Percentiles rank a stretch among this genome's conserved stretches.
phyloP scores from a whole-genome alignment of 768 basidiomycete genomes.

The Suillus hirtellus region DNA sequence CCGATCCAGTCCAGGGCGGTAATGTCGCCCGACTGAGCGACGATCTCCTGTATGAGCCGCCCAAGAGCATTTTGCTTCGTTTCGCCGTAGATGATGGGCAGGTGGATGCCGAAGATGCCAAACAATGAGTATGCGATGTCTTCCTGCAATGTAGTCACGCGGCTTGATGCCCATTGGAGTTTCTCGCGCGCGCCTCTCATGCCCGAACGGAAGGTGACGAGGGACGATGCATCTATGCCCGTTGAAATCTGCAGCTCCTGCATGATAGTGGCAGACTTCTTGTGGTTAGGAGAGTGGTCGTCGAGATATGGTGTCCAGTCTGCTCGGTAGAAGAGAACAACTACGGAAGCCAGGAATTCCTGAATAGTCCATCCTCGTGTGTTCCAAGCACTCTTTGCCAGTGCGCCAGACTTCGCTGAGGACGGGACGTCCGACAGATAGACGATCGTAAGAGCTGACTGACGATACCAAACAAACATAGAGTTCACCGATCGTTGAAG shows the following conservation, averaged over 20 bases:
- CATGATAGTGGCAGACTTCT: background rate
- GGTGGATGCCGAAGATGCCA: background rate
- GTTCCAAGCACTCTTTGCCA: slow-evolving; percentile 7
- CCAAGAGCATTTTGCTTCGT: slow-evolving; percentile 2
- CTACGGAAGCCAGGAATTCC: slow-evolving; percentile 10
- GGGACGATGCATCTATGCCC: background rate
- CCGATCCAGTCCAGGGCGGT: background rate
- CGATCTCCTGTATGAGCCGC: background rate
- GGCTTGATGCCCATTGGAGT: background rate
- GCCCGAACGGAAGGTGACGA: background rate
- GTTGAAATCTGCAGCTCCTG: background rate
- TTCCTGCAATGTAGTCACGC: background rate
- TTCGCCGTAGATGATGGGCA: background rate
- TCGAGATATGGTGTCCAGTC: slow-evolving; percentile 3
- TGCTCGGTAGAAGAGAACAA: slow-evolving; percentile 8
- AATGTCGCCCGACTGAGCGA: background rate
- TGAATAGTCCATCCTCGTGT: slow-evolving; percentile 12
- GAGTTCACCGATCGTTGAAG: background rate
- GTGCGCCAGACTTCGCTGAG: background rate
- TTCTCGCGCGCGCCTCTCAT: background rate
- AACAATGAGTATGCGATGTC: background rate
- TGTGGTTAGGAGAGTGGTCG: background rate
- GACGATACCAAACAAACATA: background rate
- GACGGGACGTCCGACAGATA: background rate
- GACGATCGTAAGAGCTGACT: background rate